Evolutionary conservation across 345 rosid species (phyloP), one percentile per base, ranked within the genome.

Genomic region (Brassica cretica): DNA sequence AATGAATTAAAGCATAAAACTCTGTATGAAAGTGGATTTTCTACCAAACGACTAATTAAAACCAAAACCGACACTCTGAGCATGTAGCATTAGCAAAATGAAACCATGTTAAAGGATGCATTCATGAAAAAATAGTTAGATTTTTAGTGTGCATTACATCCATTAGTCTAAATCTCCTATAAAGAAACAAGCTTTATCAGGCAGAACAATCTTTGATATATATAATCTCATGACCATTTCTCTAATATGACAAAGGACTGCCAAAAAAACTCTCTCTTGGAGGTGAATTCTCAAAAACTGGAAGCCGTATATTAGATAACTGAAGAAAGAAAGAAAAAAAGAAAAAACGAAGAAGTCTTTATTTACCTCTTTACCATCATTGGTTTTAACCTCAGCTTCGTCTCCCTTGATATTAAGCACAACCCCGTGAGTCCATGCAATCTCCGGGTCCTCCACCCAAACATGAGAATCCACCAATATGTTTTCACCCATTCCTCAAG

Each of bases 351-450:
- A 39, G 55, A 49, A 53, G 59, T 53, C 7, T 2, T 44, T 44
- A 9, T 4, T n/a, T 59, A 59, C 97, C 88, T 37, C 84, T 55
- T 74, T 88, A 39, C 82, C 93, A 74, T 83, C 79, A 64, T 69
- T 63, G 21, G 83, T 85, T 82, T 84, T 82, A 73, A 91, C 75
- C 79, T 89, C 91, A 25, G 89, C 97, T 75, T 90, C 89, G 18
- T 84, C 76, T 72, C 84, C 91, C 65, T 56, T 77, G n/a, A 90
- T 80, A 32, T 82, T 84, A 14, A 80, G 46, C 8, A 92, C 94
- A 74, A 84, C 75, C 30, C 98, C 98, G 79, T 88, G 93, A 44
- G 78, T 44, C 91, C 95, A 94, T 64, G 89, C 93, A 7, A 61
- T 58, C 3, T 87, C 84, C 2, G 87, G 82, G 81, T 91, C 92